These are phyloP conservation scores for Mallotus repandus DNA, from an alignment of 441 rosid genomes.

Conservation along the genomic window DNA sequence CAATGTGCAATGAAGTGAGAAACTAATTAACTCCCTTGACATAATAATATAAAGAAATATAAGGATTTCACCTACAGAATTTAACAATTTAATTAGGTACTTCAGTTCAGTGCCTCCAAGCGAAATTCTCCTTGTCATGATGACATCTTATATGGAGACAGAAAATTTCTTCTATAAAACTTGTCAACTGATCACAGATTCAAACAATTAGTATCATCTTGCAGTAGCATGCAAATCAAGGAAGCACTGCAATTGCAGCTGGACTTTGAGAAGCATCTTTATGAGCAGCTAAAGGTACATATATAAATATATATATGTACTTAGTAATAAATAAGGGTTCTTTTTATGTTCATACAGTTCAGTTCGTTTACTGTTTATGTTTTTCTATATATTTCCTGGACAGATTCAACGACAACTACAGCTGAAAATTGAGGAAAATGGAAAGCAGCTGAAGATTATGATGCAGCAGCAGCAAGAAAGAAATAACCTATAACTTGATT, in stretches of 20 bases:
- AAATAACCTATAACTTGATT: too few species aligned
- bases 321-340: too few species aligned
- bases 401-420: slow-evolving; percentile 2
- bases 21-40: too few species aligned
- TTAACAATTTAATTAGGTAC: too few species aligned
- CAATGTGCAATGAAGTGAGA: too few species aligned
- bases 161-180: neutral
- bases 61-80: too few species aligned
- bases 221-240: slow-evolving; percentile 5
- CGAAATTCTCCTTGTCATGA: too few species aligned
- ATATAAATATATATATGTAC: neutral
- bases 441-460: slow-evolving; percentile 2
- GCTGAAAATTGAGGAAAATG: slow-evolving; percentile 5
- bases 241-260: neutral
- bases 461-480: neutral
- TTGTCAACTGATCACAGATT: neutral
- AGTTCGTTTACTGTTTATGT: neutral
- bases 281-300: neutral
- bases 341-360: too few species aligned
- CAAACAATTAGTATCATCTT: neutral
- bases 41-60: too few species aligned
- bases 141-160: too few species aligned
- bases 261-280: neutral
- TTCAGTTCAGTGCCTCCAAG: too few species aligned
- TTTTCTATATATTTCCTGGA: neutral